phyloP scores from a whole-genome alignment of 2,329 filamentous ascomycete species.

The Fusarium longipes region DNA sequence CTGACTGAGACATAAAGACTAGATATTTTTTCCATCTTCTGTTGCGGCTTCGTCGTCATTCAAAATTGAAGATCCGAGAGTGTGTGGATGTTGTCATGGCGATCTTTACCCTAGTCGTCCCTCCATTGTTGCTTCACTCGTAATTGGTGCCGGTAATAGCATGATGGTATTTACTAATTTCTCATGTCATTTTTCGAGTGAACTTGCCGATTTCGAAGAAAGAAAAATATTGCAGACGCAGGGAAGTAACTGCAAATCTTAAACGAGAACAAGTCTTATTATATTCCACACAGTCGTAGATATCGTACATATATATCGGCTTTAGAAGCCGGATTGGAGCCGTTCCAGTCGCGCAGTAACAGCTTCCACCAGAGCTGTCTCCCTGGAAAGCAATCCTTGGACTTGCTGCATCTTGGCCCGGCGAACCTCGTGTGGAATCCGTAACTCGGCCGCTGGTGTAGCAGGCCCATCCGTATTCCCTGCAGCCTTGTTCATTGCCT shows the following conservation, averaged over 20 bases:
- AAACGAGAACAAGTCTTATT: constrained; percentile 26
- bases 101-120: constrained; percentile 16
- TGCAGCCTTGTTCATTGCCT: constrained; percentile 54
- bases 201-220: not conserved
- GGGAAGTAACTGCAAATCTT: not conserved
- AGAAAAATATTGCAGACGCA: constrained; percentile 2
- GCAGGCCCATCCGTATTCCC: constrained; percentile 45
- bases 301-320: constrained; percentile 41
- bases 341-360: constrained; percentile 71
- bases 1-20: not conserved
- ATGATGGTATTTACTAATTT: not conserved
- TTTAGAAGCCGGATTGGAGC: constrained; percentile 54
- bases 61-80: not conserved
- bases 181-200: not conserved
- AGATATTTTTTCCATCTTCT: constrained; percentile 5
- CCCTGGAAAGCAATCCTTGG: constrained; percentile 70
- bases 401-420: constrained; percentile 73
- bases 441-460: constrained; percentile 55
- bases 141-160: not conserved
- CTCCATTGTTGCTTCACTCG: not conserved
- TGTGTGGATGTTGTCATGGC: constrained; percentile 1
- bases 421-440: constrained; percentile 70
- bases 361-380: constrained; percentile 75
- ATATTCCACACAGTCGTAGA: constrained; percentile 21
- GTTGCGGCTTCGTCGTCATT: not conserved